Conservation (phyloP, 164 flowering plant species). For the Santalum album region DNA sequence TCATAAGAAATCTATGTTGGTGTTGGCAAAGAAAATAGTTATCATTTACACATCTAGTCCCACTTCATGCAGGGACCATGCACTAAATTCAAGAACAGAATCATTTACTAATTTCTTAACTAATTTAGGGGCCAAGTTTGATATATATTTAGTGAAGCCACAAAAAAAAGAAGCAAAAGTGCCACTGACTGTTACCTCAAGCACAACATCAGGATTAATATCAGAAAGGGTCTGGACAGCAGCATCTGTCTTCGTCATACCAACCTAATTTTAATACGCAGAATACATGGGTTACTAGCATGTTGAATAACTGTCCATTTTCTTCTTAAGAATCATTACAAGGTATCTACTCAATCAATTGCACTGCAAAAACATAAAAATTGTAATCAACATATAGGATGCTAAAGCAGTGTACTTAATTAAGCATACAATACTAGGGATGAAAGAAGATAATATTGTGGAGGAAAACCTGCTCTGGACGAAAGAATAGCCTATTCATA, state of each 20-base stretch:
- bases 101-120: too few relatives aligned
- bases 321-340: background rate
- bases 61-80: too few relatives aligned
- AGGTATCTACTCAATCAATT: background rate
- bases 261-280: constrained; percentile 37
- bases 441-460: background rate
- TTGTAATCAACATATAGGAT: background rate
- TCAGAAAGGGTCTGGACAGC: constrained; percentile 93
- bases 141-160: too few relatives aligned
- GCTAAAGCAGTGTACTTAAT: too few relatives aligned
- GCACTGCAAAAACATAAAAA: background rate
- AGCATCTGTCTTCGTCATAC: constrained; percentile 99
- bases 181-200: constrained; percentile 46
- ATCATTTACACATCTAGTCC: too few relatives aligned
- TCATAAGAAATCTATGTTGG: too few relatives aligned
- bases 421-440: background rate
- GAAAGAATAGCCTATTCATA: constrained; percentile 97
- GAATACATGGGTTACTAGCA: background rate
- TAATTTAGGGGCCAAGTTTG: too few relatives aligned
- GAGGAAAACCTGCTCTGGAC: constrained; percentile 83
- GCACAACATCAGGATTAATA: constrained; percentile 94
- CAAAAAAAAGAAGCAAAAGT: background rate
- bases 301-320: background rate
- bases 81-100: too few relatives aligned
- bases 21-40: too few relatives aligned